Base-by-base conservation (phyloP, 2,329 filamentous ascomycete genomes). In the Magnaporthiopsis poae region DNA sequence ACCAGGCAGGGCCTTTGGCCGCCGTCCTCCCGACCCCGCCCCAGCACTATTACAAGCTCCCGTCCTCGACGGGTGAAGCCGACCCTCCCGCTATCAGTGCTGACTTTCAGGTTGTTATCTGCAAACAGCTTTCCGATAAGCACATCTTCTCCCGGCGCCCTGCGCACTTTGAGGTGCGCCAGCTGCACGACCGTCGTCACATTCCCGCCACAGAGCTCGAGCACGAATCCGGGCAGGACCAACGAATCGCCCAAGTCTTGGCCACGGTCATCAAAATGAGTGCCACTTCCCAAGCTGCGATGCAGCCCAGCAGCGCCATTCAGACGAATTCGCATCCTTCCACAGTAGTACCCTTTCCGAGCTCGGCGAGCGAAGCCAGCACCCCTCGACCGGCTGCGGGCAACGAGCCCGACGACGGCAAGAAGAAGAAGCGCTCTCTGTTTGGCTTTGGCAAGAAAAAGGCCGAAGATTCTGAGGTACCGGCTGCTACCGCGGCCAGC, bases 371-470 rank as follows among this genome's bases (percentile, higher is more conserved):
- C 5, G 63, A 65, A 11, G 66, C 31, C 36, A 56, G 56, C 39
- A 63, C 61, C 25, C 61, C 61, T 5, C 27, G 61, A 33, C n/a
- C 52, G 36, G 33, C 39, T 18, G 66, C 33, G 1, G 62, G 25
- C 29, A 61, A 65, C 66, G 65, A 52, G 46, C 60, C 65, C 21
- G 72, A 73, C 69, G 72, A 73, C 71, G 73, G 75, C 68, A 74
- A 74, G 71, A 75, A 77, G 31, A 70, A 75, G 71, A 72, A 73
- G 68, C 74, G 74, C 63, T 70, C 71, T 46, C 68, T 78, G 29
- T 76, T 76, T 46, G 71, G 71, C 36, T 71, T 75, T 64, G 71
- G 71, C 62, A 71, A 71, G 68, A 70, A 73, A 33, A 87, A 85
- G 77, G 76, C 78, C 62, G 78, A 81, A 68, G 74, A 67, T 74